A percentile compares a stretch with the other conserved stretches of the same genome.
Conservation (phyloP, 2,329 filamentous ascomycete species). For the Diplodia corticola region DNA sequence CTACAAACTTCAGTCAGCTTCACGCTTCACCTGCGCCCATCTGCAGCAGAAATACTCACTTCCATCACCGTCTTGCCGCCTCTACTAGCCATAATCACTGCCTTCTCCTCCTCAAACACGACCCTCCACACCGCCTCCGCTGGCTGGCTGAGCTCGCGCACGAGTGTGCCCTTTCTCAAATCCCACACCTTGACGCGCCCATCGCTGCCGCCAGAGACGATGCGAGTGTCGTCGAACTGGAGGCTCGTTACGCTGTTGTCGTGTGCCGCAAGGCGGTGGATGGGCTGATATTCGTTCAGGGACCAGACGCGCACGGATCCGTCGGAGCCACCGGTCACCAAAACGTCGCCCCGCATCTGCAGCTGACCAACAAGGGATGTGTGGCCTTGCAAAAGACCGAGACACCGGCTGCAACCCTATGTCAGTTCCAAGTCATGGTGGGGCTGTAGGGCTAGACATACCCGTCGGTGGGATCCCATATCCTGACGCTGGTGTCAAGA, state of each 20-base stretch:
- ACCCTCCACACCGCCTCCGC: slow-evolving; percentile 97
- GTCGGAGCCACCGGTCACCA: slow-evolving; percentile 95
- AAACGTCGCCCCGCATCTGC: slow-evolving; percentile 90
- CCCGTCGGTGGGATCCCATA: slow-evolving; percentile 90
- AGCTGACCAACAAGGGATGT: slow-evolving; percentile 95
- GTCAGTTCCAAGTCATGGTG: slow-evolving; percentile 25
- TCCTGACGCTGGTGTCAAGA: slow-evolving; percentile 91
- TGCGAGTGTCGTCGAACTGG: slow-evolving; percentile 93
- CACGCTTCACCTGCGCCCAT: slow-evolving; percentile 5
- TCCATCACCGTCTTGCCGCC: slow-evolving; percentile 93
- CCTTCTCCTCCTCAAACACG: slow-evolving; percentile 97
- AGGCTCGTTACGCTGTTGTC: slow-evolving; percentile 98
- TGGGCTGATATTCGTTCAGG: slow-evolving; percentile 82
- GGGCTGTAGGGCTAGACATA: slow-evolving; percentile 51
- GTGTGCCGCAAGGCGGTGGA: slow-evolving; percentile 91
- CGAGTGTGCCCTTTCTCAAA: slow-evolving; percentile 83
- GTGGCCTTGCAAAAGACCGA: slow-evolving; percentile 92
- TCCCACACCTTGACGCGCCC: slow-evolving; percentile 99
- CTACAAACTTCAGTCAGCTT: slow-evolving; percentile 46
- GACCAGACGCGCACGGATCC: slow-evolving; percentile 97
- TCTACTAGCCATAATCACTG: slow-evolving; percentile 88
- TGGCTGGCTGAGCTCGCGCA: slow-evolving; percentile 86
- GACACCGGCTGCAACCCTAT: slow-evolving; percentile 50
- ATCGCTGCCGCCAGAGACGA: slow-evolving; percentile 94
- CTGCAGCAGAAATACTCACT: slow-evolving; percentile 55